A percentile compares a stretch with the other conserved stretches of the same genome.
Conservation (phyloP, 1,284 basidiomycete genomes). For the Inonotus obliquus region DNA sequence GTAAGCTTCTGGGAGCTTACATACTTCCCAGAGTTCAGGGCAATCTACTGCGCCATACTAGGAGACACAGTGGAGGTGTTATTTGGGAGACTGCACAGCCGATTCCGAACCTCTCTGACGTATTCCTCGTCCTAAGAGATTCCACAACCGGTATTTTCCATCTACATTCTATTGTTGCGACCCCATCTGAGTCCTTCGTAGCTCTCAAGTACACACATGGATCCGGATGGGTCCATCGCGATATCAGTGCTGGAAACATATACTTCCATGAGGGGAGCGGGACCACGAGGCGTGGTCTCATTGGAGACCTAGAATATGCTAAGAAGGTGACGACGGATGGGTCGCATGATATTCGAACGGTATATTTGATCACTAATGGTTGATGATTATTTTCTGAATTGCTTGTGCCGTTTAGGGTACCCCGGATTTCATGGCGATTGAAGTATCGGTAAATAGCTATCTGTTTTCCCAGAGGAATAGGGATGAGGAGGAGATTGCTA, state of each 20-base stretch:
- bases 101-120: not conserved
- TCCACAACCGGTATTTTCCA: not conserved
- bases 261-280: not conserved
- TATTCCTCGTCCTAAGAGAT: not conserved
- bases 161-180: not conserved
- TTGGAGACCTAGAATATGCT: not conserved
- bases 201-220: not conserved
- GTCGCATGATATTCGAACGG: not conserved
- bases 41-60: too few species aligned
- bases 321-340: not conserved
- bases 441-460: not conserved
- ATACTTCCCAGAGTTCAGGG: too few species aligned
- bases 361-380: not conserved
- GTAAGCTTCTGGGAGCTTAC: too few species aligned
- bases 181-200: not conserved
- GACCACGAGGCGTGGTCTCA: not conserved
- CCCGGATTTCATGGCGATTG: conserved; percentile 7
- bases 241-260: not conserved
- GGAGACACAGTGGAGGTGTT: too few species aligned
- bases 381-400: not conserved
- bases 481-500: too few species aligned
- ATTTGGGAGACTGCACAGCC: too few species aligned
- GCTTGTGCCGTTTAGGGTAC: not conserved
- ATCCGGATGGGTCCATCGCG: not conserved
- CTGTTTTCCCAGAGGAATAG: too few species aligned